Conservation (phyloP, 139 green algal genomes). For the Chlorella sorokiniana region DNA sequence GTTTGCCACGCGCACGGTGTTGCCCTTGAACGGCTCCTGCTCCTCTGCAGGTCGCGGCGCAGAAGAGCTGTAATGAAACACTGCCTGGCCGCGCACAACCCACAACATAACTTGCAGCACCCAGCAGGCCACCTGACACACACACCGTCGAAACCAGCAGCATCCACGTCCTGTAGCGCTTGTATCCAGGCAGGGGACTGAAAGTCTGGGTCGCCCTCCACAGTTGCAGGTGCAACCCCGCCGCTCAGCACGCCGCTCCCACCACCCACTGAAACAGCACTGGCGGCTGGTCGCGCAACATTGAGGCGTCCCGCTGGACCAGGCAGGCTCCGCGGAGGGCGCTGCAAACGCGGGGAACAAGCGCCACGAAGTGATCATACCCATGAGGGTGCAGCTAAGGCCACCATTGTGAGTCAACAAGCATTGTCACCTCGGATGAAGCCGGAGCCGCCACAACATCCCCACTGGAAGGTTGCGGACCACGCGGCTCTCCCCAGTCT, state of each 20-base stretch:
- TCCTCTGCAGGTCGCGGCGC: constrained; percentile 11
- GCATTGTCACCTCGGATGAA: too few species aligned
- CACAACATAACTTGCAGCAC: too few species aligned
- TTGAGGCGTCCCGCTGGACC: constrained; percentile 10
- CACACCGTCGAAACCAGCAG: constrained; percentile 8
- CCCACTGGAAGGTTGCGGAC: too few species aligned
- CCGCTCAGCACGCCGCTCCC: neutral
- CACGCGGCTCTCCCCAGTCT: too few species aligned
- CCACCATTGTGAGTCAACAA: too few species aligned
- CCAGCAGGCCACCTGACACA: neutral
- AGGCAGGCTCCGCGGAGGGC: constrained; percentile 13
- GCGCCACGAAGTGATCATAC: neutral
- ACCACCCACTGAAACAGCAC: neutral
- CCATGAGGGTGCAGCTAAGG: too few species aligned
- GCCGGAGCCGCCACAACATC: too few species aligned
- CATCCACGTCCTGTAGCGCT: constrained; percentile 14
- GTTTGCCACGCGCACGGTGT: constrained; percentile 21
- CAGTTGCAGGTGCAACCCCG: neutral
- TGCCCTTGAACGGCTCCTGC: constrained; percentile 1
- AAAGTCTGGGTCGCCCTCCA: constrained; percentile 6
- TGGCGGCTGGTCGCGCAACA: neutral
- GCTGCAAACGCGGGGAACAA: neutral
- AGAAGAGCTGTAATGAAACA: neutral
- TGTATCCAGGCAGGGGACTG: neutral
- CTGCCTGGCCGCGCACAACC: neutral